A percentile compares a stretch with the other conserved stretches of the same genome.
These are phyloP conservation scores for Phytopythium boreale DNA, from an alignment of 352 stramenopile species.

Conservation along the genomic window DNA sequence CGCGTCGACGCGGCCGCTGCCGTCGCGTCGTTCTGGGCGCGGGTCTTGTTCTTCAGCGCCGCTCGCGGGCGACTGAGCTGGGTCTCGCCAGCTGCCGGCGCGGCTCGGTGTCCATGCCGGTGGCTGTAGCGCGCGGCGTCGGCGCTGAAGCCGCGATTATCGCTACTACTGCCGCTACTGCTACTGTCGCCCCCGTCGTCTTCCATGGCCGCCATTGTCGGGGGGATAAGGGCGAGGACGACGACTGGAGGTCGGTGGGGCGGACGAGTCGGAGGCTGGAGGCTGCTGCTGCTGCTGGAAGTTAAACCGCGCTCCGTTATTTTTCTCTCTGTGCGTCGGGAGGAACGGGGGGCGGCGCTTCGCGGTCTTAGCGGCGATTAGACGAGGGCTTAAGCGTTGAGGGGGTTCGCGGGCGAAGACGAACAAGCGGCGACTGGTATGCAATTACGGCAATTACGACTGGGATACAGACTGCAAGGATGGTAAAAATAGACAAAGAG, in stretches of 20 bases:
- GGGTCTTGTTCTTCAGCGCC: constrained; percentile 14
- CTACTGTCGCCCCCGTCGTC: constrained; percentile 30
- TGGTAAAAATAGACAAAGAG: background rate
- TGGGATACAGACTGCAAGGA: constrained; percentile 10
- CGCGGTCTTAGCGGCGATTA: constrained; percentile 21
- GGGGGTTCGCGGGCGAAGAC: background rate
- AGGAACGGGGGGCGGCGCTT: constrained; percentile 11
- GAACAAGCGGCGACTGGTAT: constrained; percentile 3
- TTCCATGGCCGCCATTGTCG: constrained; percentile 14
- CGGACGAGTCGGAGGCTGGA: background rate
- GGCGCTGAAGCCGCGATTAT: constrained; percentile 23
- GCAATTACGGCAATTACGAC: background rate
- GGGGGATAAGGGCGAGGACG: constrained; percentile 2
- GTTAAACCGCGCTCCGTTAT: background rate
- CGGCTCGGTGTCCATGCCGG: background rate
- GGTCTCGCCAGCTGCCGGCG: constrained; percentile 12
- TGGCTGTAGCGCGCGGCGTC: constrained; percentile 10
- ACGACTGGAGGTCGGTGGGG: background rate
- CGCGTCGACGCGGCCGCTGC: background rate
- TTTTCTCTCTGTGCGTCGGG: background rate
- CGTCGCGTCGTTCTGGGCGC: constrained; percentile 9
- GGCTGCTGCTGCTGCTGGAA: background rate
- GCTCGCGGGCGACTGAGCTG: background rate
- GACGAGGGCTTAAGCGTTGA: background rate
- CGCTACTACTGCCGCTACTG: constrained; percentile 24